Conservation (phyloP, 2,329 filamentous ascomycete genomes). For the Colletotrichum sp. region DNA sequence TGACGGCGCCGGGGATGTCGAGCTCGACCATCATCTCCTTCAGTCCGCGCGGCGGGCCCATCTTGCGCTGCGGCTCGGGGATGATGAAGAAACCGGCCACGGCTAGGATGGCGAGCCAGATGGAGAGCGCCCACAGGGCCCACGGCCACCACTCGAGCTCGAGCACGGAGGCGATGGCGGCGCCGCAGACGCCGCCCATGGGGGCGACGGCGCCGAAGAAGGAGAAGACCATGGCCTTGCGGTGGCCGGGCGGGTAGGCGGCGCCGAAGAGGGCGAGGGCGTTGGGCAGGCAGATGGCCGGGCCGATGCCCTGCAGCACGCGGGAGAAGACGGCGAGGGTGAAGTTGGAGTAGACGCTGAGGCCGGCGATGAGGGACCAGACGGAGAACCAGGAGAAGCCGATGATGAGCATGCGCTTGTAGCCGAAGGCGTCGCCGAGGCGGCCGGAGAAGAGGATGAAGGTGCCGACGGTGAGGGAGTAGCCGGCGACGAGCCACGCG, state of each 20-base stretch:
- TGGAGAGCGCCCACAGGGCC: slow-evolving; percentile 48
- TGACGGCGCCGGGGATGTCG: slow-evolving; percentile 43
- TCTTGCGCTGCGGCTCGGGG: slow-evolving; percentile 31
- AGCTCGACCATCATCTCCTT: slow-evolving; percentile 32
- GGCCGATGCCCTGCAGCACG: slow-evolving; percentile 63
- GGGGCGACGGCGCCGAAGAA: slow-evolving; percentile 53
- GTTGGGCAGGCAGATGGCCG: slow-evolving; percentile 68
- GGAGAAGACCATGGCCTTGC: slow-evolving; percentile 66
- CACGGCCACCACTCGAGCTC: slow-evolving; percentile 51
- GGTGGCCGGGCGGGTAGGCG: slow-evolving; percentile 59
- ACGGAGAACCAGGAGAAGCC: slow-evolving; percentile 62
- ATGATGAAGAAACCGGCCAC: slow-evolving; percentile 37
- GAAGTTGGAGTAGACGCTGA: slow-evolving; percentile 31
- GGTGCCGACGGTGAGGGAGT: slow-evolving; percentile 60
- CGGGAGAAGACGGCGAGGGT: slow-evolving; percentile 42
- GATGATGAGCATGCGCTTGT: slow-evolving; percentile 59
- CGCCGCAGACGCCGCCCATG: slow-evolving; percentile 48
- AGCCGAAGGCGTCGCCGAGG: slow-evolving; percentile 63
- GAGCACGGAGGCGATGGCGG: slow-evolving; percentile 44
- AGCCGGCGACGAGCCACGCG: slow-evolving; percentile 64
- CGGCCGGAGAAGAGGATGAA: slow-evolving; percentile 65
- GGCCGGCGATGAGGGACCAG: slow-evolving; percentile 58
- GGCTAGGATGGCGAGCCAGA: slow-evolving; percentile 38
- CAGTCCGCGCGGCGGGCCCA: slow-evolving; percentile 3
- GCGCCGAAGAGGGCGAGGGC: slow-evolving; percentile 66